phyloP scores from a whole-genome alignment of 169 alveolate species.

The Sarcocystis neurona region DNA sequence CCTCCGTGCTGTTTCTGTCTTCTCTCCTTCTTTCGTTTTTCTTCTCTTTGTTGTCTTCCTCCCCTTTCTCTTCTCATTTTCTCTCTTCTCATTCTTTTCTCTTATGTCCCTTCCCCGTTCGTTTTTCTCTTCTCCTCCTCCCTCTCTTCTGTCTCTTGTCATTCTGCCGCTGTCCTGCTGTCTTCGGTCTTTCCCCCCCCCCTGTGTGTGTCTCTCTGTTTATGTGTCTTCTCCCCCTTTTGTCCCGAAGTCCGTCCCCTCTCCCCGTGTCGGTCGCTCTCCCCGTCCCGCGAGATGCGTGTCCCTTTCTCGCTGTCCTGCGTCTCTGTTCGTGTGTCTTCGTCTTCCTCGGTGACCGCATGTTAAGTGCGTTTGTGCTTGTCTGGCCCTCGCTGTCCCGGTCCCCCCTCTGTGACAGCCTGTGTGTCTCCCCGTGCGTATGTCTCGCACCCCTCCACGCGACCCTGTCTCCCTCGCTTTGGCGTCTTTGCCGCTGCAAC shows the following conservation, averaged over 20 bases:
- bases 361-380: no score
- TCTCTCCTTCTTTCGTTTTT: background rate
- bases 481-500: background rate
- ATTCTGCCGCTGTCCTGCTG: background rate
- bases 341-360: no score
- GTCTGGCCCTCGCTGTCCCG: no score
- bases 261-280: background rate
- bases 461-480: background rate
- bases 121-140: background rate
- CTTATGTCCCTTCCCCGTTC: background rate
- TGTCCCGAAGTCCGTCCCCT: background rate
- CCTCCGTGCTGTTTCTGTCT: background rate
- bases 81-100: background rate
- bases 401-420: no score
- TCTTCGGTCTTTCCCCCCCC: background rate
- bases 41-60: background rate
- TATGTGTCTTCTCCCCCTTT: background rate
- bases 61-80: background rate
- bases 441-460: background rate
- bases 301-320: no score
- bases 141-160: background rate
- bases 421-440: no score
- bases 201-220: background rate
- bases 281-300: background rate
- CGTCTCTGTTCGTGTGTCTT: no score